Base-by-base conservation (phyloP, 176 grass and related monocot genomes). In the Luzula sylvatica region DNA sequence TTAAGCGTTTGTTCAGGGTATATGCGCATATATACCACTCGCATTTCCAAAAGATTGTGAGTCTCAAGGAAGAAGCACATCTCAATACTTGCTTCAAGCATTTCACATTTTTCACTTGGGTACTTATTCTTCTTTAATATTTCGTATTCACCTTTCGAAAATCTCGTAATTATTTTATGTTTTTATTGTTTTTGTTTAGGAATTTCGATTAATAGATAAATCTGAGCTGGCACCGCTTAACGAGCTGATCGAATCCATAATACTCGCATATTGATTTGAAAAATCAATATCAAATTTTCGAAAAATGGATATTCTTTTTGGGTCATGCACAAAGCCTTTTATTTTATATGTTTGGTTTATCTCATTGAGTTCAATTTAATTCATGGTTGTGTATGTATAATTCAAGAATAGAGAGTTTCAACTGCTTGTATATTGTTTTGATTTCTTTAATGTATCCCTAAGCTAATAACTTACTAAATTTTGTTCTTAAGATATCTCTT, bases 81-180 rank as follows among this genome's bases (percentile, higher is more conserved):
- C 92, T 96, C 32, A 96, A 86, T 47, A 96, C 85, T 45, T 96
- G 92, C 85, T 96, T 96, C 85, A 96, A 86, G 72, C 92, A 96
- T 55, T 90, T 96, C 72, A 69, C 69, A 15, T 64, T 87, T 8
- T 98, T 98, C 65, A 87, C 81, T 71, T 69, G 56, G 74, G 92
- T 98, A 83, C 78, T 5, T 75, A 5, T 52, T 68, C 3, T 32
- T 46, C 53, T 42, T 43, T 23, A 1, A 28, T n/a, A n/a, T 23
- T 46, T 48, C 22, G 15, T 42, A 11, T 21, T 25, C n/a, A 19
- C 11, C 43, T 7, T 42, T 41, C 30, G 9, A n/a, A n/a, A n/a
- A n/a, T n/a, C n/a, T n/a, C n/a, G n/a, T n/a, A n/a, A n/a, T n/a
- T n/a, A 35, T 35, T 35, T 9, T 35, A 9, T 9, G 9, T 35